Percentiles rank a stretch among this genome's conserved stretches.
These are phyloP conservation scores for Circinella umbellata DNA, from an alignment of 371 early-diverging fungal genomes.

Conservation along the genomic window DNA sequence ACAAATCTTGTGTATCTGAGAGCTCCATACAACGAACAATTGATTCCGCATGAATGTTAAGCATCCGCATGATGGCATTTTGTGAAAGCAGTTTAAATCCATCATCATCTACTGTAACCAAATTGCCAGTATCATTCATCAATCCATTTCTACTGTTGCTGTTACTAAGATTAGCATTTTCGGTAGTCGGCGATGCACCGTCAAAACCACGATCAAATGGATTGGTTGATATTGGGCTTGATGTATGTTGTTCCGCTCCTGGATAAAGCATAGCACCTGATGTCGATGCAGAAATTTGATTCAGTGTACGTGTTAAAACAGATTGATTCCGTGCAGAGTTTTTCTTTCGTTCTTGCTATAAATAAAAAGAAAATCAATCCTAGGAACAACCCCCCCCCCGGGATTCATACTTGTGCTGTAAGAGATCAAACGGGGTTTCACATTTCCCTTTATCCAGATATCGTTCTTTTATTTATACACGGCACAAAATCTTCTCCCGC, in stretches of 20 bases:
- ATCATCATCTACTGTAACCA: constrained; percentile 41
- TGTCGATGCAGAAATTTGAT: constrained; percentile 68
- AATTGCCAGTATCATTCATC: constrained; percentile 17
- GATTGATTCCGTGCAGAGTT: constrained; percentile 65
- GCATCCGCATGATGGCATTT: constrained; percentile 64
- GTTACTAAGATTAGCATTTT: not conserved
- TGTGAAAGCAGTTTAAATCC: constrained; percentile 63
- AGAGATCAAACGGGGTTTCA: too few species aligned
- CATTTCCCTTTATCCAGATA: too few species aligned
- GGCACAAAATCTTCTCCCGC: too few species aligned
- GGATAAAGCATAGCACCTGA: constrained; percentile 26
- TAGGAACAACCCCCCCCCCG: not conserved
- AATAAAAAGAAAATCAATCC: not conserved
- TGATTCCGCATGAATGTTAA: constrained; percentile 88
- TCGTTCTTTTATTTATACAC: too few species aligned
- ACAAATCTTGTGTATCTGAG: constrained; percentile 71
- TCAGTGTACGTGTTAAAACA: constrained; percentile 71
- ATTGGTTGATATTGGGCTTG: constrained; percentile 11
- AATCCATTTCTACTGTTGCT: not conserved
- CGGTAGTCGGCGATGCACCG: not conserved
- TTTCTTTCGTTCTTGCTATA: constrained; percentile 62
- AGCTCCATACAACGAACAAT: constrained; percentile 84
- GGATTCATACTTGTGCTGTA: too few species aligned
- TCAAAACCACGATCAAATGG: constrained; percentile 18
- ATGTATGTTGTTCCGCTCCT: too few species aligned